Base-by-base conservation (phyloP, 345 rosid genomes). In the Euclidium syriacum region DNA sequence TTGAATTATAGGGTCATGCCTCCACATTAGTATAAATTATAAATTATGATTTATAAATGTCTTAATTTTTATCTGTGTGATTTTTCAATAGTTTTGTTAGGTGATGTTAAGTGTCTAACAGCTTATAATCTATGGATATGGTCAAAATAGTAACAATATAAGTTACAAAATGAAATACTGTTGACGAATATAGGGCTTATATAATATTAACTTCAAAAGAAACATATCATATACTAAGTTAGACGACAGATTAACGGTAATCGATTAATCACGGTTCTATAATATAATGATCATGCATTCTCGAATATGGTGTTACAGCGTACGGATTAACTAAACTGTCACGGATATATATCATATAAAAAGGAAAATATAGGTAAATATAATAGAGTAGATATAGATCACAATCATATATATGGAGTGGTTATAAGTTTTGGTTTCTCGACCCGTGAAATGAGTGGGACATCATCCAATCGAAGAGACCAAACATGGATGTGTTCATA, bases 391-490 rank as follows among this genome's bases (percentile, higher is more conserved):
- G 71, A 4, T 33, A 56, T 17, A 55, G 10, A 57, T 36, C 12
- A 38, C 18, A 57, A 19, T 56, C 58, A 48, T 30, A 36, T 29
- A 29, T 35, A 6, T 23, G 51, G 42, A 40, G 65, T 58, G 35
- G 52, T 67, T 49, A 66, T 16, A 60, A 40, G 36, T 24, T 50
- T 11, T 15, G 52, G 33, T 58, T 29, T 39, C 10, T 58, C 36
- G 35, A 58, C 65, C 59, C 65, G 65, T 67, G 65, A 58, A 48
- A 38, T 15, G 51, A 38, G 64, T 27, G 39, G 50, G 65, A 38
- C 51, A 48, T 49, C n/a, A n/a, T n/a, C n/a, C n/a, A n/a, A 29
- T 57, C 22, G 24, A 51, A 51, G 3, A 29, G 24, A 29, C 54
- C 15, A 54, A 26, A n/a, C 16, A 24, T 23, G 1, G 5, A 33